These are phyloP conservation scores for Komagataella kurtzmanii DNA, from an alignment of 805 yeast species.

Conservation along the genomic window DNA sequence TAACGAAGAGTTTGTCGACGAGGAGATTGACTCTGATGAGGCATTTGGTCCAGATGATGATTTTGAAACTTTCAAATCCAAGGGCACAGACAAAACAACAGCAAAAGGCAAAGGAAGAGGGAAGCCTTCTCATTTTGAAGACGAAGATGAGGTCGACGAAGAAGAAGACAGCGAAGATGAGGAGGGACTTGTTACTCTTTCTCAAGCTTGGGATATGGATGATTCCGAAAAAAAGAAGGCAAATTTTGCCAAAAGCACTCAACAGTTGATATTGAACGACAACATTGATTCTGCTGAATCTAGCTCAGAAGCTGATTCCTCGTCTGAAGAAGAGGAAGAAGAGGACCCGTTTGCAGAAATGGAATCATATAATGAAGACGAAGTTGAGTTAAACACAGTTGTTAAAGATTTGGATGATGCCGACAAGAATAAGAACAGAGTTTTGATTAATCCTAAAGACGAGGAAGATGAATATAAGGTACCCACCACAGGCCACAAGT, in stretches of 20 bases:
- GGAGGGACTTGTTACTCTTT: slow-evolving; percentile 55
- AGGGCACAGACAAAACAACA: slow-evolving; percentile 54
- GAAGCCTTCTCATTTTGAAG: slow-evolving; percentile 17
- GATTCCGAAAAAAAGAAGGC: slow-evolving; percentile 29
- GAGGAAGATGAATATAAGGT: slow-evolving; percentile 61
- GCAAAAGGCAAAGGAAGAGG: slow-evolving; percentile 21
- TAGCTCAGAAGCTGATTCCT: slow-evolving; percentile 9
- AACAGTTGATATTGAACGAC: slow-evolving; percentile 11
- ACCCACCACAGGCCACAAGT: slow-evolving; percentile 39
- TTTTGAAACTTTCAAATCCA: slow-evolving; percentile 45
- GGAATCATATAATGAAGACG: slow-evolving; percentile 28
- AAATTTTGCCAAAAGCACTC: slow-evolving; percentile 6
- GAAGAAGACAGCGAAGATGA: slow-evolving; percentile 62
- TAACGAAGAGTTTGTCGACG: slow-evolving; percentile 22
- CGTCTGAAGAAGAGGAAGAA: slow-evolving; percentile 11
- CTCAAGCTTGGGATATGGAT: slow-evolving; percentile 86
- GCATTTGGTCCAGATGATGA: slow-evolving; percentile 78
- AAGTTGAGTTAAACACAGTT: slow-evolving; percentile 37
- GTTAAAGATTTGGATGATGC: slow-evolving; percentile 22
- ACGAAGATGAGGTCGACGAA: slow-evolving; percentile 33
- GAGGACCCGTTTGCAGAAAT: slow-evolving; percentile 15
- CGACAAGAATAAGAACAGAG: slow-evolving; percentile 24
- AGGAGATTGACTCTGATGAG: slow-evolving; percentile 53
- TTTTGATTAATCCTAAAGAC: slow-evolving; percentile 33
- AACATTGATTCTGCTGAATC: slow-evolving; percentile 16